Evolutionary conservation across 352 stramenopile species (phyloP), one percentile per base, ranked within the genome.

Genomic region (Globisporangium nagaii): DNA sequence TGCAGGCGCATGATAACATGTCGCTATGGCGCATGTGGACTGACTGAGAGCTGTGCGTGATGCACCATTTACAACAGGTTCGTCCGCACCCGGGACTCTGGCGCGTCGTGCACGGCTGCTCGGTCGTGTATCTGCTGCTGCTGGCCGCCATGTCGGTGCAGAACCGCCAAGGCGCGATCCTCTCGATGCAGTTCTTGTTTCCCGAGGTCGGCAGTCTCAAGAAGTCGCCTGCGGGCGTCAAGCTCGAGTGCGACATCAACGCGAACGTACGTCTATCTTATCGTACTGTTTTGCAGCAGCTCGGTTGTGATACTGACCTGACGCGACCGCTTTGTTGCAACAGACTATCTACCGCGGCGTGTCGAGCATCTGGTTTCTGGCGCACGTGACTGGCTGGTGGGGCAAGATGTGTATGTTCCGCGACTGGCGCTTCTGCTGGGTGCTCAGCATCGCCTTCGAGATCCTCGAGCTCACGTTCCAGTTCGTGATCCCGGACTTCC

Each of bases 391-490:
- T 9, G 79, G 79, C 22, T 95, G 87, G 88, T 96, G 86, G 88
- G 86, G 84, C 49, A 96, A 96, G 64, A 96, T 96, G 83, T 96
- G 88, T 64, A 95, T 97, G 75, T 96, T 97, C 62, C 86, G 88
- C 24, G 88, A 97, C 73, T 97, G 88, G 88, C 68, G 82, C n/a
- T 88, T 97, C 39, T 96, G 88, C 62, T 96, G 84, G 88, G 77
- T 96, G 50, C 72, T 97, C 20, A 90, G 76, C 50, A 79, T 96
- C 41, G 74, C 83, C 46, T 98, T 98, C 54, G 91, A 98, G 70
- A 64, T 93, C 25, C 65, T 97, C 22, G 91, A 98, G 53, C 71
- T 95, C 15, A 75, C 86, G 13, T 65, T 96, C 17, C 80, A 96
- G 58, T 95, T 94, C 69, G 71, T 96, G 30, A 94, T 95, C 42